Evolutionary conservation across 306 rosid species (phyloP), one percentile per base, ranked within the genome.

Genomic region (Cucurbita moschata): DNA sequence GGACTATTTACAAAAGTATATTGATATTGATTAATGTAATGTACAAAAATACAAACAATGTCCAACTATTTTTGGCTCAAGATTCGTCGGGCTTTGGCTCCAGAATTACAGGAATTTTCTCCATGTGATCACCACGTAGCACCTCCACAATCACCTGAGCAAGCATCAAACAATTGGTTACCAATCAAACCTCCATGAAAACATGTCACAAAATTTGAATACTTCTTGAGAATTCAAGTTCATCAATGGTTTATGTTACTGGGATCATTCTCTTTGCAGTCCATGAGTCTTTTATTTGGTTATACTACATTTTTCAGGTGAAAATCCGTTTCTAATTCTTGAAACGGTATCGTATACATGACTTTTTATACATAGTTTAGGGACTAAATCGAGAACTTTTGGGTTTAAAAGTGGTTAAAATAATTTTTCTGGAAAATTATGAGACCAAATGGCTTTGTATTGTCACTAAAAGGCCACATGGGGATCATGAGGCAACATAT

Each of bases 71-170:
- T 30, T 46, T 10, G 67, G 74, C 76, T 80, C 87, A 89, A 47
- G 99, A 56, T 82, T 91, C 96, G 64, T 95, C 99, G 0, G 96
- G 76, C 89, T 89, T 95, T 58, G 99, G 90, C 85, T 95, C 99
- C n/a, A 95, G 86, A 47, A 47, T 19, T 23, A 95, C 96, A 0
- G 96, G 92, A 79, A 95, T 83, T 82, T 95, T 89, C 90, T 95
- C 99, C 88, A 89, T 87, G 72, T 86, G 96, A 66, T 95, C 99
- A 14, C 97, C 99, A 40, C 99, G 88, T 86, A 95, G 82, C 12
- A 95, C 99, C 86, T 91, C 97, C 77, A 95, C 96, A 52, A 37
- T 84, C 75, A 95, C 90, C 99, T 95, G 81, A 75, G 1, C 55
- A 78, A 26, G 23, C 23, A 21, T 57, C 63, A 26, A 82, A 75